A percentile compares a stretch with the other conserved stretches of the same genome.
Evolutionary conservation across 2,329 filamentous ascomycete genomes (phyloP).

Genomic region (Talaromyces sp.): DNA sequence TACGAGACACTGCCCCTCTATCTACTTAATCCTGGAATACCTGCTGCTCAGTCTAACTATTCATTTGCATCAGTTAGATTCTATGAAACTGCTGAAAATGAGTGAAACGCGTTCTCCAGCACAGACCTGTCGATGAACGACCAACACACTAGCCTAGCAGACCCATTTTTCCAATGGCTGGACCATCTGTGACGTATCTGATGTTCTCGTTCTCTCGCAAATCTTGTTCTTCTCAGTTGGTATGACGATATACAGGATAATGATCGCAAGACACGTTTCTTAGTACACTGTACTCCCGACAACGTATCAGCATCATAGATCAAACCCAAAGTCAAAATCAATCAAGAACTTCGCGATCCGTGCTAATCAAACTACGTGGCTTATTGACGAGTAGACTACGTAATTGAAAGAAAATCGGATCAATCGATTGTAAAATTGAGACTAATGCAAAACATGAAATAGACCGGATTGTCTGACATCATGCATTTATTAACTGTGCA

Average conservation of each 20-base stretch:
- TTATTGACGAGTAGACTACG: background rate
- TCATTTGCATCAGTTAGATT: too few species aligned
- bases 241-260: background rate
- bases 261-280: too few species aligned
- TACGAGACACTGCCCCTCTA: background rate
- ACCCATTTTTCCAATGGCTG: background rate
- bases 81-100: background rate
- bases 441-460: slow-evolving; percentile 2
- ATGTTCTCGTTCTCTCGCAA: background rate
- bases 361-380: too few species aligned
- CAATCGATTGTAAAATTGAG: background rate
- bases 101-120: slow-evolving; percentile 3
- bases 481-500: background rate
- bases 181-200: background rate
- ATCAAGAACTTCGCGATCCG: background rate
- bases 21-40: too few species aligned
- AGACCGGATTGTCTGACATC: background rate
- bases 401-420: background rate
- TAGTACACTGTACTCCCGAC: too few species aligned
- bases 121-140: background rate
- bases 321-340: background rate
- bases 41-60: too few species aligned
- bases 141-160: background rate
- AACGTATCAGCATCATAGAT: background rate
- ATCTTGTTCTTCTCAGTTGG: background rate